Evolutionary conservation across 2,329 filamentous ascomycete genomes (phyloP).

Genomic region (Dactylonectria macrodidyma): DNA sequence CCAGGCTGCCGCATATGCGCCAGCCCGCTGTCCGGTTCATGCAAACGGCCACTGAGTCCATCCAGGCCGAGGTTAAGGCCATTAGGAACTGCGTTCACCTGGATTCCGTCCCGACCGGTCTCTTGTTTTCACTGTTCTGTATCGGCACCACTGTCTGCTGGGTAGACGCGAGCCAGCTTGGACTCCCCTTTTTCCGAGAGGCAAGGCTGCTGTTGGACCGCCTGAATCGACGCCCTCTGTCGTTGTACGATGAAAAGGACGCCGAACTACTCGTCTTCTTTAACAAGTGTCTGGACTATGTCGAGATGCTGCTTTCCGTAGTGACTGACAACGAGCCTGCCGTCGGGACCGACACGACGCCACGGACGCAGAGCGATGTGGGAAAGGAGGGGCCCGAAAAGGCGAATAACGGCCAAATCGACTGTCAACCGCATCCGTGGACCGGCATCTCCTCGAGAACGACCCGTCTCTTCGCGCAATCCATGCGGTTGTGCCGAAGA

Average conservation of each 20-base stretch:
- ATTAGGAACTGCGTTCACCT: constrained; percentile 39
- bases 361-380: background rate
- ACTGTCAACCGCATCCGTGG: constrained; percentile 54
- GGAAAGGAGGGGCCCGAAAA: background rate
- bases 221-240: constrained; percentile 40
- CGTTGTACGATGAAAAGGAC: constrained; percentile 38
- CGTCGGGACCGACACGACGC: background rate
- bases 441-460: constrained; percentile 55
- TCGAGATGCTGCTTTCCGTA: constrained; percentile 59
- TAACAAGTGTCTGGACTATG: constrained; percentile 57
- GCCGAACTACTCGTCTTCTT: constrained; percentile 54
- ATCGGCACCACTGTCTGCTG: constrained; percentile 58
- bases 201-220: constrained; percentile 46
- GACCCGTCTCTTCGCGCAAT: constrained; percentile 53
- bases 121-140: constrained; percentile 57
- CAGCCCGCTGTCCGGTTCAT: constrained; percentile 54
- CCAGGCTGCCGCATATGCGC: constrained; percentile 54
- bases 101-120: constrained; percentile 50
- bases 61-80: constrained; percentile 53
- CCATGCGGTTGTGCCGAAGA: constrained; percentile 54
- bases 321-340: constrained; percentile 49
- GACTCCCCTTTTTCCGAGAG: constrained; percentile 52
- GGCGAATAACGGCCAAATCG: constrained; percentile 18
- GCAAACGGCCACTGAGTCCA: constrained; percentile 51
- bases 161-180: constrained; percentile 54